A percentile compares a stretch with the other conserved stretches of the same genome.
Evolutionary conservation across 306 rosid genomes (phyloP).

Genomic region (Acacia melanoxylon): DNA sequence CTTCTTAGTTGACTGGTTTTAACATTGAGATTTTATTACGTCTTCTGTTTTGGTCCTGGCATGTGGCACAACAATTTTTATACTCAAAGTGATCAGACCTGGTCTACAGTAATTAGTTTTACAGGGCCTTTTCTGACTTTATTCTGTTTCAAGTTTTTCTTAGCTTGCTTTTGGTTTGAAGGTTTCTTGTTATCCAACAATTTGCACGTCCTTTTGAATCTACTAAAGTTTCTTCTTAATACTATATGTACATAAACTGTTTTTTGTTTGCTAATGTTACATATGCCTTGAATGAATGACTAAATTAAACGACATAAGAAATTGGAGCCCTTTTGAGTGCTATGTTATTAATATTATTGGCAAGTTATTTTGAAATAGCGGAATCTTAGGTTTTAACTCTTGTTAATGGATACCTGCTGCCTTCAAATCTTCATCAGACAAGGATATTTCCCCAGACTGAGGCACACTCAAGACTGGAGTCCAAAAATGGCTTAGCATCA

Average conservation of each 20-base stretch:
- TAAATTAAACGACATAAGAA: neutral
- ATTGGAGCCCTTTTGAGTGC: neutral
- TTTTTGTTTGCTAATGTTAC: neutral
- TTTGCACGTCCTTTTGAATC: neutral
- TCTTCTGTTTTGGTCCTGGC: neutral
- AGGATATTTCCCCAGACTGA: slow-evolving; percentile 30
- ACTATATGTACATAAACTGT: neutral
- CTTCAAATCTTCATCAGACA: slow-evolving; percentile 34
- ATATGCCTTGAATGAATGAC: neutral
- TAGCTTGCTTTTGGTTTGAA: neutral
- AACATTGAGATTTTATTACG: neutral
- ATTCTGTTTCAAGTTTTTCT: neutral
- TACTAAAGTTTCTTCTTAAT: neutral
- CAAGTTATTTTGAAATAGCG: neutral
- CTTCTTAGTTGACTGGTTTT: neutral
- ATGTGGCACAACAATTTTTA: neutral
- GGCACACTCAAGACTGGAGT: slow-evolving; percentile 31
- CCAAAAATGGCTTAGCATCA: slow-evolving; percentile 39
- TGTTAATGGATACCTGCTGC: neutral
- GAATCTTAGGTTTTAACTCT: neutral
- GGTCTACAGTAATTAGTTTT: neutral
- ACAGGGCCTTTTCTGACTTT: neutral
- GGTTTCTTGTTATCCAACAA: neutral
- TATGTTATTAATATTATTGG: neutral
- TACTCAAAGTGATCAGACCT: neutral